A percentile compares a stretch with the other conserved stretches of the same genome.
Evolutionary conservation across 371 early-diverging fungal species (phyloP).

Genomic region (Mortierella sp.): DNA sequence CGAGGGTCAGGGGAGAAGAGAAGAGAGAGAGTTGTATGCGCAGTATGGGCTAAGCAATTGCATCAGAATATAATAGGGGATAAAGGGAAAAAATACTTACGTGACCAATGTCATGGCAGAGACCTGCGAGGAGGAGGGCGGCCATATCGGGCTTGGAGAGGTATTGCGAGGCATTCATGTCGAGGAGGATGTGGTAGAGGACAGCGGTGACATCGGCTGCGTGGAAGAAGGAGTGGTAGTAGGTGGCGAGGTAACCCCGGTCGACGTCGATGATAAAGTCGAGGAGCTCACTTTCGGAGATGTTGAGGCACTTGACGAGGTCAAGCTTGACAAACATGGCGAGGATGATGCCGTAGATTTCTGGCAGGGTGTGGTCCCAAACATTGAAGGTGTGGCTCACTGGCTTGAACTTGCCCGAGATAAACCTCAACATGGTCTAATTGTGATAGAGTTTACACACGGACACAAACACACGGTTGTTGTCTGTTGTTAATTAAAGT

Average conservation of each 20-base stretch:
- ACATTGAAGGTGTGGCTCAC: constrained; percentile 73
- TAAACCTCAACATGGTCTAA: constrained; percentile 42
- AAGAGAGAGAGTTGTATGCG: background rate
- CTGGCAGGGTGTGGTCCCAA: constrained; percentile 74
- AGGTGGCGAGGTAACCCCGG: constrained; percentile 81
- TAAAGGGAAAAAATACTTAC: constrained; percentile 65
- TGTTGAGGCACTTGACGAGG: constrained; percentile 71
- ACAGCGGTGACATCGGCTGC: constrained; percentile 91
- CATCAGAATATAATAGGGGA: too few relatives aligned
- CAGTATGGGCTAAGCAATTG: constrained; percentile 6
- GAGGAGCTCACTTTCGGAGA: constrained; percentile 76
- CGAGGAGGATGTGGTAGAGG: constrained; percentile 79
- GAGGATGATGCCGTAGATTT: constrained; percentile 80
- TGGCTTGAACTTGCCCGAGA: constrained; percentile 34
- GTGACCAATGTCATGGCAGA: constrained; percentile 94
- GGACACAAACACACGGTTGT: constrained; percentile 2
- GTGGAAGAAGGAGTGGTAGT: constrained; percentile 93
- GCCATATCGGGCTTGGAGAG: constrained; percentile 82
- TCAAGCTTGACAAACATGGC: constrained; percentile 78
- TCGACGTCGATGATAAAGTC: constrained; percentile 89
- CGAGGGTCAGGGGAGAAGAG: too few relatives aligned
- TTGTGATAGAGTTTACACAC: background rate
- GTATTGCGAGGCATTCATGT: constrained; percentile 73
- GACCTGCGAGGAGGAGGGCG: constrained; percentile 82
- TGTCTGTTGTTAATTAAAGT: background rate